phyloP scores from a whole-genome alignment of 2,329 filamentous ascomycete species.

The Cordyceps javanica region DNA sequence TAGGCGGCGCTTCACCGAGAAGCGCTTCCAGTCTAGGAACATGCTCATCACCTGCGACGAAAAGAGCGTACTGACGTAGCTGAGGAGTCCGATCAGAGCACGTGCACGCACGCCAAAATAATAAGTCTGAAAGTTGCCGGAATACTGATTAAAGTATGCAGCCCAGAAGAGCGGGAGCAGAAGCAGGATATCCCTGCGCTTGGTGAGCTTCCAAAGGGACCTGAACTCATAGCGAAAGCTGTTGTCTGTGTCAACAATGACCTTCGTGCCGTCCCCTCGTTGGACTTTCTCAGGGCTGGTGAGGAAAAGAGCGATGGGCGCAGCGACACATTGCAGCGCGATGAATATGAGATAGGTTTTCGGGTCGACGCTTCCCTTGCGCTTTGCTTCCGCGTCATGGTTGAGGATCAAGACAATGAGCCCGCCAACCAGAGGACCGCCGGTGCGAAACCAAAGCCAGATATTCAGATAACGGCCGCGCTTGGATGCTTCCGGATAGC shows the following conservation, averaged over 20 bases:
- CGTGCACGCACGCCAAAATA: conserved; percentile 34
- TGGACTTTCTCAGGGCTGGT: conserved; percentile 24
- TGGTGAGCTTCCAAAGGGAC: conserved; percentile 17
- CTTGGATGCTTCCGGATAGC: conserved; percentile 41
- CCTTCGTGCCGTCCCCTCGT: conserved; percentile 21
- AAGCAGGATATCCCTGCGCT: conserved; percentile 18
- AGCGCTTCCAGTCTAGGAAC: conserved; percentile 36
- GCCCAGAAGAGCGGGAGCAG: conserved; percentile 23
- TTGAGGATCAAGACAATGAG: conserved; percentile 41
- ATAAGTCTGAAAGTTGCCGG: conserved; percentile 42
- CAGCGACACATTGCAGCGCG: conserved; percentile 22
- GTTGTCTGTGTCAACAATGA: conserved; percentile 18
- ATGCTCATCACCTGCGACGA: conserved; percentile 39
- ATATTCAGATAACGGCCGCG: conserved; percentile 33
- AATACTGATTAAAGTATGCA: conserved; percentile 27
- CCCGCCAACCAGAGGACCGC: conserved; percentile 41
- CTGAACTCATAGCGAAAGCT: conserved; percentile 20
- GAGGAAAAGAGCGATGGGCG: conserved; percentile 21
- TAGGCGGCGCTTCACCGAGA: conserved; percentile 34
- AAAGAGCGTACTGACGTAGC: conserved; percentile 28
- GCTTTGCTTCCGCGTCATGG: conserved; percentile 16
- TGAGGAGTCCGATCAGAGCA: conserved; percentile 40
- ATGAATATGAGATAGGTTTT: conserved; percentile 25
- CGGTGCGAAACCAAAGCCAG: conserved; percentile 41
- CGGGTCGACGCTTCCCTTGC: conserved; percentile 21